Evolutionary conservation across 2,329 filamentous ascomycete genomes (phyloP), one percentile per base, ranked within the genome.

Genomic region (Colletotrichum somersetense): DNA sequence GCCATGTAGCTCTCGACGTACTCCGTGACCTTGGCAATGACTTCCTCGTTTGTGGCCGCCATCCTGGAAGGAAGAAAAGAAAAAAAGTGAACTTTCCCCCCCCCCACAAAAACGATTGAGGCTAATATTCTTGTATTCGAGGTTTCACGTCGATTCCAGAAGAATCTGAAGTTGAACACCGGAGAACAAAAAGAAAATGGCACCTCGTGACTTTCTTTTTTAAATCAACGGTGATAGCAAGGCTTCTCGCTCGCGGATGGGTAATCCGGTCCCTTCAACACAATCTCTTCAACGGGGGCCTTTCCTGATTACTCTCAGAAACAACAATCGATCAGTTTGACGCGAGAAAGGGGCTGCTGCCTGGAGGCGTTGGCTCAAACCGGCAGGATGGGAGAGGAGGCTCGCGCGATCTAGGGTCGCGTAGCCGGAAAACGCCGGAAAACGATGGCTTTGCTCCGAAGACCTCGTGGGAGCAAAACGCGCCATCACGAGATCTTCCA

Each of bases 1-100:
- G 89, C 85, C 91, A 95, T 96, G 85, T 93, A 94, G 53, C 86
- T 83, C 77, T 89, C 56, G 65, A 94, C 91, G 79, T 91, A 93
- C 57, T 83, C 82, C 23, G 89, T 89, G 72, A 91, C 88, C 62
- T 83, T 81, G 78, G 89, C 83, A 74, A 93, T 84, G 67, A 86
- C 81, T 56, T 83, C 81, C 70, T 84, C 80, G 67, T 81, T 77
- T 67, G n/a, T 61, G 3, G 44, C 30, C 26, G 65, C 50, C 3
- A 50, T 57, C n/a, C 6, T 52, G 53, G 11, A 6, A 42, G 16
- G 14, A 6, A 18, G 38, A 14, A 14, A 14, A 40, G 5, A 14
- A 14, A 5, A 40, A 40, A 14, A 40, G 3, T 30, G 26, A n/a
- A n/a, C n/a, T n/a, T n/a, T n/a, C n/a, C n/a, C n/a, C n/a, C n/a